A percentile compares a stretch with the other conserved stretches of the same genome.
Conservation (phyloP, 139 green algal genomes). For the Coccomyxa sp. region DNA sequence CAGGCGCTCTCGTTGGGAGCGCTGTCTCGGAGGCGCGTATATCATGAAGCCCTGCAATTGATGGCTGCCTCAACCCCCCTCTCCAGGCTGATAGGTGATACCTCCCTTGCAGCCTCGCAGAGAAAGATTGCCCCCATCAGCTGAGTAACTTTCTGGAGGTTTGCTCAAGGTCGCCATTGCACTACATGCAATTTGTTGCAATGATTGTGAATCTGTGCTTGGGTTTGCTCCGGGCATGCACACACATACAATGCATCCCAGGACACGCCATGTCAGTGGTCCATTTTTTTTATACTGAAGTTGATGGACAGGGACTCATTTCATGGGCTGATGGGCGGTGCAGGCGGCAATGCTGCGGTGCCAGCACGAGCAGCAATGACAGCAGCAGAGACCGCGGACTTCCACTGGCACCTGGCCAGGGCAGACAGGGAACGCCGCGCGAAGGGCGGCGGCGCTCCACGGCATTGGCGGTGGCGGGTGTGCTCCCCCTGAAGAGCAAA, state of each 20-base stretch:
- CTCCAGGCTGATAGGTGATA: neutral
- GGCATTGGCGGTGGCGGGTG: conserved; percentile 56
- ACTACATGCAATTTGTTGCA: no score
- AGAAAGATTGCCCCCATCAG: neutral
- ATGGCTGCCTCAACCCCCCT: neutral
- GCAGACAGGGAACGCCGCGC: conserved; percentile 11
- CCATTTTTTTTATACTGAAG: no score
- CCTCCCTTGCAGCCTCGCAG: neutral
- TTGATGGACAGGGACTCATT: no score
- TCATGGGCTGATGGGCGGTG: no score
- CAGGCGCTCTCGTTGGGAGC: conserved; percentile 46
- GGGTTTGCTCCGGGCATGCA: no score
- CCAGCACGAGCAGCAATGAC: conserved; percentile 32
- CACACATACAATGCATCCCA: no score
- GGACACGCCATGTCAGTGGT: no score
- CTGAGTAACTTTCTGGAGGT: neutral
- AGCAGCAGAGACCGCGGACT: conserved; percentile 52
- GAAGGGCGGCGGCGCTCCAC: conserved; percentile 9
- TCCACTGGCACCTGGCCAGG: conserved; percentile 52
- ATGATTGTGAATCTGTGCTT: no score
- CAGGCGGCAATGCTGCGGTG: neutral
- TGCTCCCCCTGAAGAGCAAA: neutral
- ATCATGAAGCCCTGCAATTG: conserved; percentile 11
- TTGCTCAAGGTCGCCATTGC: neutral
- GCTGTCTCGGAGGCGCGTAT: conserved; percentile 42